phyloP scores from a whole-genome alignment of 257 asterid genomes.

The Anisodus tanguticus region DNA sequence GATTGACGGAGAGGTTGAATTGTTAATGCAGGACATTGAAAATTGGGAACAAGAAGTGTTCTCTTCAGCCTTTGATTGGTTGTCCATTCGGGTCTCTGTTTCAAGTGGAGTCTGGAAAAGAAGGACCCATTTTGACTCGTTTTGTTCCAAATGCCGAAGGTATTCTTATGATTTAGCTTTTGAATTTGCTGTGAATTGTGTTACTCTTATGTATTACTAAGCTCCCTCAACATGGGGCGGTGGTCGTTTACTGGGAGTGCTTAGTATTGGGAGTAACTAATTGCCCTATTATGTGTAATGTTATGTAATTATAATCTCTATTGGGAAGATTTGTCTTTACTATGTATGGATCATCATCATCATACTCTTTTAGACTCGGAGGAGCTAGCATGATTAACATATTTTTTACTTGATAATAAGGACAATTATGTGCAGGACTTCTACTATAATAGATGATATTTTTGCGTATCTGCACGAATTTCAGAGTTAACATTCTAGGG shows the following conservation, averaged over 20 bases:
- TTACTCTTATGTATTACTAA: background rate
- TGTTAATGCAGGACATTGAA: conserved; percentile 62
- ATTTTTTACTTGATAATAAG: background rate
- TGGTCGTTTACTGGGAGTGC: background rate
- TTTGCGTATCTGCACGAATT: background rate
- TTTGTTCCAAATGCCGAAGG: conserved; percentile 63
- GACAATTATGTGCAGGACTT: background rate
- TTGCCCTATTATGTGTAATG: background rate
- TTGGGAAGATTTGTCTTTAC: background rate
- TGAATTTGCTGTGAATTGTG: background rate
- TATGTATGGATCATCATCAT: background rate
- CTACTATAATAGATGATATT: background rate
- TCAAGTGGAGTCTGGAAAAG: conserved; percentile 70
- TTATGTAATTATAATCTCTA: background rate
- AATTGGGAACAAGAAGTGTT: conserved; percentile 78
- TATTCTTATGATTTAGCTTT: conserved; percentile 25
- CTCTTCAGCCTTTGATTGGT: conserved; percentile 85
- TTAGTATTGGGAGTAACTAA: background rate
- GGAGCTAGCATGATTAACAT: background rate
- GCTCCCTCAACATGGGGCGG: background rate
- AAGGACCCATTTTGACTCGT: conserved; percentile 73
- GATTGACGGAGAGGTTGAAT: background rate
- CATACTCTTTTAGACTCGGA: background rate
- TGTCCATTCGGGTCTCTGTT: conserved; percentile 81
- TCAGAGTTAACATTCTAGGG: background rate